A percentile compares a stretch with the other conserved stretches of the same genome.
Conservation (phyloP, 2,329 filamentous ascomycete species). For the Zymoseptoria pseudotritici region DNA sequence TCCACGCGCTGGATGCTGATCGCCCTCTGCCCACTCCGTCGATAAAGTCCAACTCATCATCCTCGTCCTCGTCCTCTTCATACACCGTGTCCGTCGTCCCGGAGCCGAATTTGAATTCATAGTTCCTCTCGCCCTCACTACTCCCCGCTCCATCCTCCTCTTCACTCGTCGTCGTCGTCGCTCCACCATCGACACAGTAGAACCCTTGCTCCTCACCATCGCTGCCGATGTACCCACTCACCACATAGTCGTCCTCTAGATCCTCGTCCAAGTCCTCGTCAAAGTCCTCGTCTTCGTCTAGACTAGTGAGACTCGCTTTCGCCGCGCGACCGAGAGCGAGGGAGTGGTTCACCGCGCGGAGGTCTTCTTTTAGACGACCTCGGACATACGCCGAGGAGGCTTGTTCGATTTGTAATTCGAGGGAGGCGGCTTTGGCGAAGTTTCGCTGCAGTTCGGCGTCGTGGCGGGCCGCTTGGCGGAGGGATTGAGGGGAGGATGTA, state of each 20-base stretch:
- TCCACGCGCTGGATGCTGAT: background rate
- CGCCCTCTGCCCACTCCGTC: constrained; percentile 7
- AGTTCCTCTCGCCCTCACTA: constrained; percentile 16
- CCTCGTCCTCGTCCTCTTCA: constrained; percentile 15
- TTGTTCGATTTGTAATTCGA: constrained; percentile 30
- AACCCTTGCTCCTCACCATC: constrained; percentile 27
- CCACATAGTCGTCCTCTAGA: constrained; percentile 23
- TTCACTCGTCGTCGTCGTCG: constrained; percentile 21
- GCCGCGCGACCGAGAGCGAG: constrained; percentile 27
- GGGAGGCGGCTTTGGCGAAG: constrained; percentile 25
- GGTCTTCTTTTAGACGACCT: constrained; percentile 25
- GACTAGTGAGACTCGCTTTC: constrained; percentile 9
- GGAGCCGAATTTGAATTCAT: constrained; percentile 24
- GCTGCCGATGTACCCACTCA: constrained; percentile 22
- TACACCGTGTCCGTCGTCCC: constrained; percentile 7
- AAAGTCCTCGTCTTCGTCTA: constrained; percentile 3
- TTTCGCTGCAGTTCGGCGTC: constrained; percentile 18
- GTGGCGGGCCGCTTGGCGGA: constrained; percentile 3
- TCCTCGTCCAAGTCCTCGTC: constrained; percentile 24
- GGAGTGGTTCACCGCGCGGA: constrained; percentile 27
- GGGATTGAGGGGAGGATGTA: background rate
- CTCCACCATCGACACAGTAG: constrained; percentile 23
- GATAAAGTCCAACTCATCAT: constrained; percentile 12
- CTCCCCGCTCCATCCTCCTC: constrained; percentile 14
- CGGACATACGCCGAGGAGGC: constrained; percentile 24